These are phyloP conservation scores for Nepenthes gracilis DNA, from an alignment of 148 eudicot genomes.

Conservation along the genomic window DNA sequence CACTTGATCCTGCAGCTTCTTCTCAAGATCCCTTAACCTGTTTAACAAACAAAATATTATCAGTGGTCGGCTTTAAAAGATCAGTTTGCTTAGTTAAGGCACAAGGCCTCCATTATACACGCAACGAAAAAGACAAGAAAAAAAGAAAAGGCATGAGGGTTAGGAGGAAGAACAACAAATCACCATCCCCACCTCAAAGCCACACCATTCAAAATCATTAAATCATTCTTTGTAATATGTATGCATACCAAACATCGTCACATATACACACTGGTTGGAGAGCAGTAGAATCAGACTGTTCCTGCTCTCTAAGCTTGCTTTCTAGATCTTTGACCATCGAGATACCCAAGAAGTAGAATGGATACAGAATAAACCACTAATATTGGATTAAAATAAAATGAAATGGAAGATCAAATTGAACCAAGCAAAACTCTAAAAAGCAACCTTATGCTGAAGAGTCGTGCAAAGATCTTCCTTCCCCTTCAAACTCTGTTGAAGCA, in stretches of 20 bases:
- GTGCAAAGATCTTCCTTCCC: slow-evolving; percentile 55
- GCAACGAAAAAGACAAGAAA: too few relatives aligned
- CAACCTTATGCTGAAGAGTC: slow-evolving; percentile 56
- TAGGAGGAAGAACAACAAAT: background rate
- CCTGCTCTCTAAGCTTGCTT: slow-evolving; percentile 47
- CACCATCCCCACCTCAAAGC: background rate
- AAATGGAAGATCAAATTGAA: background rate
- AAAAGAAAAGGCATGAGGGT: background rate
- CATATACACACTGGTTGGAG: slow-evolving; percentile 46
- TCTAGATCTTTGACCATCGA: slow-evolving; percentile 66
- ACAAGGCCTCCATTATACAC: background rate
- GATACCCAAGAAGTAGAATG: slow-evolving; percentile 7
- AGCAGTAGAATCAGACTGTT: slow-evolving; percentile 38
- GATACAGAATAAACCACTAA: background rate
- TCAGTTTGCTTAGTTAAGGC: too few relatives aligned
- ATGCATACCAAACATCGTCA: background rate
- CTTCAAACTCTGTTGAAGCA: slow-evolving; percentile 57
- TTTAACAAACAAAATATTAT: slow-evolving; percentile 4
- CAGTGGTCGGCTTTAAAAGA: too few relatives aligned
- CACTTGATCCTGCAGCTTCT: slow-evolving; percentile 51
- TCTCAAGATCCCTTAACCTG: slow-evolving; percentile 72
- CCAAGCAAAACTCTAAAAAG: background rate
- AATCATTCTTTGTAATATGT: background rate
- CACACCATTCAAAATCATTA: too few relatives aligned
- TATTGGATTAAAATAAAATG: background rate